These are phyloP conservation scores for Claviceps quebecensis DNA, from an alignment of 2,329 filamentous ascomycete genomes.

Conservation along the genomic window DNA sequence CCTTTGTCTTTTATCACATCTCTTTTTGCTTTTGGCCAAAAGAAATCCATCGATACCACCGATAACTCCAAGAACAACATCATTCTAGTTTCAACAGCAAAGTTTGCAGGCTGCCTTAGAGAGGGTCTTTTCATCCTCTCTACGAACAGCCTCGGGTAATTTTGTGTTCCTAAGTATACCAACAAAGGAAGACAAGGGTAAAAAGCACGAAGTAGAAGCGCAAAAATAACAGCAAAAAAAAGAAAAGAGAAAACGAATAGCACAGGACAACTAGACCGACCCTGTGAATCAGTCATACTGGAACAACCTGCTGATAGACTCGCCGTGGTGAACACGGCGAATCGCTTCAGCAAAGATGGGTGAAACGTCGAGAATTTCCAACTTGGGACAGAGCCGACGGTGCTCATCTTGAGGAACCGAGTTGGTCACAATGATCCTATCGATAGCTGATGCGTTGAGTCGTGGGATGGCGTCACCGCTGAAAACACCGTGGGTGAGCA, in stretches of 20 bases:
- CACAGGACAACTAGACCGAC: neutral
- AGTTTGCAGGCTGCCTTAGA: neutral
- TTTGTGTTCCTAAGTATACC: neutral
- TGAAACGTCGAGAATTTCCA: conserved; percentile 81
- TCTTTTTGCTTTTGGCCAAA: no score
- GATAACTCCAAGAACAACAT: neutral
- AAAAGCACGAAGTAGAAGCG: no score
- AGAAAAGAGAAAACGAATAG: neutral
- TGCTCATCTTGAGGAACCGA: conserved; percentile 84
- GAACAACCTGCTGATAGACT: conserved; percentile 93
- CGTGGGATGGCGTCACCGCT: conserved; percentile 89
- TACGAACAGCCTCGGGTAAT: neutral
- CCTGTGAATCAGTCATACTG: conserved; percentile 16
- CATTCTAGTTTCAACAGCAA: neutral
- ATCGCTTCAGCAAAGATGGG: conserved; percentile 92
- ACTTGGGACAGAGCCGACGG: conserved; percentile 62
- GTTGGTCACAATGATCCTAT: conserved; percentile 92
- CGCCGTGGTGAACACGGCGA: conserved; percentile 88
- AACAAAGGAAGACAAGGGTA: neutral
- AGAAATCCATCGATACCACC: neutral
- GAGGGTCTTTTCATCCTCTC: neutral
- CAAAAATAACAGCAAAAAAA: neutral
- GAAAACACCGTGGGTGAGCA: conserved; percentile 89
- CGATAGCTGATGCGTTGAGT: conserved; percentile 83
- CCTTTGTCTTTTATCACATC: neutral